Base-by-base conservation (phyloP, 352 stramenopile species). In the Globisporangium lucens region DNA sequence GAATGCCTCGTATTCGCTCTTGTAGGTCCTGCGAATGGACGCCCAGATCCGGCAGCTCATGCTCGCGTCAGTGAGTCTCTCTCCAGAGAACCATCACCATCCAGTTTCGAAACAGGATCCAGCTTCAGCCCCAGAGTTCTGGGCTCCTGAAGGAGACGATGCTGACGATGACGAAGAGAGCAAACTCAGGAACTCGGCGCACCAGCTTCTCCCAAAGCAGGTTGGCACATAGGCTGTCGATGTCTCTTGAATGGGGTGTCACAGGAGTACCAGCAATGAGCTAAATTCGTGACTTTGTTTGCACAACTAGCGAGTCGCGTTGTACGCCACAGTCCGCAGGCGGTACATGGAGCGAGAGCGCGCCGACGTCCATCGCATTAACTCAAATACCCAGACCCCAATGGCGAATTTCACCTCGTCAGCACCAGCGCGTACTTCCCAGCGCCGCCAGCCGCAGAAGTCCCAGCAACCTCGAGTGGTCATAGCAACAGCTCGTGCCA, bases 291-390 rank as follows among this genome's bases (percentile, higher is more conserved):
- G 15, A 7, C 41, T 55, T 29, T 55, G 20, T 55, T 30, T 24
- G 24, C 17, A 46, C 41, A n/a, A 2, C 36, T 9, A 89, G 83
- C 83, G 81, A 22, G 62, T 76, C 12, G 69, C 76, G 33, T 38
- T 91, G 29, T 89, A 83, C 56, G 73, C 78, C 3, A 75, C 72
- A 13, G 83, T 89, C 24, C 75, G 81, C 8, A 80, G 78, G 4
- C 72, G 77, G 27, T 91, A 85, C 70, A 91, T 91, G 83, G 75
- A 82, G 22, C 71, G 74, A 41, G 82, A 87, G 66, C 75, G 83
- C 12, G 68, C 74, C 17, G 60, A 71, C 3, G 64, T 75, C 0
- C 46, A 71, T 33, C 60, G 72, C 52, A 43, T 24, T 4, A 61
- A 36, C n/a, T 53, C 22, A 41, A 30, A 52, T 43, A 38, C 10